Evolutionary conservation across 202 grass and related monocot species (phyloP).

Genomic region (Cymbopogon flexuosus): DNA sequence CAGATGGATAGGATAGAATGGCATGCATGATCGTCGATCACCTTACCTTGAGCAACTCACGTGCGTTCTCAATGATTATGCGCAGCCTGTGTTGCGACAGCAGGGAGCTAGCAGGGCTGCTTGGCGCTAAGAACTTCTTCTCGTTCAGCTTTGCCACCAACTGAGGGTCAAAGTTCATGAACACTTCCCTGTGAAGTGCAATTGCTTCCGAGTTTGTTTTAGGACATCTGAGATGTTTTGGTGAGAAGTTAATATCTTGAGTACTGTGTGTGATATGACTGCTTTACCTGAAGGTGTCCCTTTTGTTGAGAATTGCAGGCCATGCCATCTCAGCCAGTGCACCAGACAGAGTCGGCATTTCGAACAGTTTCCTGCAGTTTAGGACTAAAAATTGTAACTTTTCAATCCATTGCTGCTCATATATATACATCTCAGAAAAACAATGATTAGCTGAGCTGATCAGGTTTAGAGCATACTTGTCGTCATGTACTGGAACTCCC

Average conservation of each 20-base stretch:
- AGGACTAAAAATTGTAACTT: constrained; percentile 43
- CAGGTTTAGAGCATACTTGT: constrained; percentile 57
- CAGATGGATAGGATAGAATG: not conserved
- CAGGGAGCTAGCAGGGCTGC: constrained; percentile 59
- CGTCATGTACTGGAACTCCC: constrained; percentile 88
- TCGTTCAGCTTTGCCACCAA: constrained; percentile 73
- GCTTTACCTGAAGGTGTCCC: constrained; percentile 65
- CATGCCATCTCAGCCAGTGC: constrained; percentile 85
- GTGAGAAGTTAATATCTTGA: not conserved
- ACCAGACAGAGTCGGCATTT: constrained; percentile 83
- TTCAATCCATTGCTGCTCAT: constrained; percentile 30
- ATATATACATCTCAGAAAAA: not conserved
- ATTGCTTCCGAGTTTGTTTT: not conserved
- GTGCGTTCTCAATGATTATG: constrained; percentile 72
- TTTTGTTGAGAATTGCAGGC: constrained; percentile 87
- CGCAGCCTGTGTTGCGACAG: constrained; percentile 77
- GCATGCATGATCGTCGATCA: not conserved
- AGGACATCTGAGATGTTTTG: not conserved
- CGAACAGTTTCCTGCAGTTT: constrained; percentile 78
- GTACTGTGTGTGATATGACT: not conserved
- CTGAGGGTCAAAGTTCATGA: constrained; percentile 75
- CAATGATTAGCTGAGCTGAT: not conserved
- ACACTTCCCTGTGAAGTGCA: constrained; percentile 63
- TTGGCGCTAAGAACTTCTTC: constrained; percentile 58
- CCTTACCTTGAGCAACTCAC: constrained; percentile 71